Evolutionary conservation across 75 land plant genomes (phyloP), one percentile per base, ranked within the genome.

Genomic region (Picea glauca): DNA sequence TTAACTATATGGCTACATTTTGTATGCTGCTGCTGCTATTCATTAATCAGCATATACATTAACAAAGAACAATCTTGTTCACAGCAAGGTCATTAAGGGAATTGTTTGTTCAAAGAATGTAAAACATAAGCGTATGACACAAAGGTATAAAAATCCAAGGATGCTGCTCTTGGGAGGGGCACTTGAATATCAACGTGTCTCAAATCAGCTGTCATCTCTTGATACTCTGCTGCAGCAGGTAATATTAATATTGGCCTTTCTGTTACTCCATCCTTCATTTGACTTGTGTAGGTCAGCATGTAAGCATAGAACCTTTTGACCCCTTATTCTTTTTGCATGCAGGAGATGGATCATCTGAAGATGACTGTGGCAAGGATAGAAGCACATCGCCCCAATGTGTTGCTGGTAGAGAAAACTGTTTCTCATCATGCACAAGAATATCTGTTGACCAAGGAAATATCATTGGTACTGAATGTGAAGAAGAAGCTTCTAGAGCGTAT

Each of bases 61-160:
- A 50, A 50, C 12, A 50, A 50, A 50, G 56, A 50, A 50, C 56
- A 11, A 9, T 50, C 1, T 50, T 50, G 56, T 67, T 81, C 81
- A 85, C 88, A 98, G 99, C 84, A 68, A 83, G 80, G 58, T 98
- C 62, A 87, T 98, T 62, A 98, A 90, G 79, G 99, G 99, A 11
- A 73, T 93, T 73, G 99, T 95, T 43, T 93, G 94, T 76, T 92
- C 91, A 77, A 98, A 98, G 84, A 92, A 88, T 83, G 89, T 98
- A 77, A 92, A 92, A 54, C 98, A 95, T 81, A 90, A 89, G 83
- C 96, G 88, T 62, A 98, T 98, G 99, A 85, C 87, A 18, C 83
- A 89, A 26, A 78, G 75, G 40, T 92, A 83, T 77, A 89, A 83
- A 76, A 93, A 91, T 65, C 96, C 99, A 23, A 87, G 85, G 80